A percentile compares a stretch with the other conserved stretches of the same genome.
Conservation (phyloP, 2,329 filamentous ascomycete species). For the Ceratocystis harringtonii region DNA sequence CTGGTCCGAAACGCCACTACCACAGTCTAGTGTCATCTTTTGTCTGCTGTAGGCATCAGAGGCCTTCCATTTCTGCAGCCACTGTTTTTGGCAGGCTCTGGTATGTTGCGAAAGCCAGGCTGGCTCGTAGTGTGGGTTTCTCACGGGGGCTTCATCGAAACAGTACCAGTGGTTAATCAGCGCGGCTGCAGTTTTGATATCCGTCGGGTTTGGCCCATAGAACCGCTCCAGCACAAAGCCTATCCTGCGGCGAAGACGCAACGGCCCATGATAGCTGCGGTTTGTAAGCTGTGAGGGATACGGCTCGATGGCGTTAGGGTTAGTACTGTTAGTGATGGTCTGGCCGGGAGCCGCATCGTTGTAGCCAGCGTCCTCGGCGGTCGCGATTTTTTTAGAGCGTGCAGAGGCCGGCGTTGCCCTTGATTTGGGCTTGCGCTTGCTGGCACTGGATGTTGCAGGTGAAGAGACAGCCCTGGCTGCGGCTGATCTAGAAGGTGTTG, state of each 20-base stretch:
- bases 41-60: background rate
- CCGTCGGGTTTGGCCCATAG: slow-evolving; percentile 19
- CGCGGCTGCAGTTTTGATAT: slow-evolving; percentile 18
- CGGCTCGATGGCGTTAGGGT: slow-evolving; percentile 22
- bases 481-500: background rate
- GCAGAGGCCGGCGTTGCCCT: slow-evolving; percentile 19
- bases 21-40: slow-evolving; percentile 20
- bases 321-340: slow-evolving; percentile 22
- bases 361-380: slow-evolving; percentile 18
- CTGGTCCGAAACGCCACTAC: slow-evolving; percentile 20
- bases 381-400: slow-evolving; percentile 21
- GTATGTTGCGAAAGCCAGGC: slow-evolving; percentile 19
- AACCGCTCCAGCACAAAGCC: slow-evolving; percentile 20
- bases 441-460: slow-evolving; percentile 21
- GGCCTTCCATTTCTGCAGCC: slow-evolving; percentile 12
- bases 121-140: slow-evolving; percentile 14
- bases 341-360: slow-evolving; percentile 21
- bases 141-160: slow-evolving; percentile 22
- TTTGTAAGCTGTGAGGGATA: slow-evolving; percentile 21
- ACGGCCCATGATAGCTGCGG: slow-evolving; percentile 26
- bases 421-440: slow-evolving; percentile 3
- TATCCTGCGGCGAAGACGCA: slow-evolving; percentile 21
- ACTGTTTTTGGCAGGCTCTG: slow-evolving; percentile 9
- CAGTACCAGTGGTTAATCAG: slow-evolving; percentile 24
- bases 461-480: slow-evolving; percentile 20